Conservation (phyloP, 805 yeast species). For the Ogataea allantospora region DNA sequence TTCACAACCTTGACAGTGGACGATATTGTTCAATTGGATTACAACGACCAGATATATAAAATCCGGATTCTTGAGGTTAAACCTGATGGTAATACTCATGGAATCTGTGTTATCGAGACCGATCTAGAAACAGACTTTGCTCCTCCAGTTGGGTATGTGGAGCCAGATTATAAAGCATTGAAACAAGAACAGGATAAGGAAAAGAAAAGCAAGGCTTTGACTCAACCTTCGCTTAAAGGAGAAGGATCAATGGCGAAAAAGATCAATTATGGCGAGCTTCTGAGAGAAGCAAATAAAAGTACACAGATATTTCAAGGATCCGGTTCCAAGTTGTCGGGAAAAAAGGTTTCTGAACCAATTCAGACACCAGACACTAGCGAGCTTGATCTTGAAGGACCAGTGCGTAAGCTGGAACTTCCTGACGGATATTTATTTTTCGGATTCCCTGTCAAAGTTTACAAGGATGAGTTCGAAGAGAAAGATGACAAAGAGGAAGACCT, state of each 20-base stretch:
- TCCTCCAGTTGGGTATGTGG: constrained; percentile 97
- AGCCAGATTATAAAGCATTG: constrained; percentile 62
- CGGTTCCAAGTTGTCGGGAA: constrained; percentile 74
- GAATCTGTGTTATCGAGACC: constrained; percentile 94
- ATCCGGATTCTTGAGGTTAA: constrained; percentile 85
- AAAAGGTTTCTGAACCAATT: constrained; percentile 28
- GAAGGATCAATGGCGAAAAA: constrained; percentile 74
- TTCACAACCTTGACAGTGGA: constrained; percentile 83
- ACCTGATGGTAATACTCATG: constrained; percentile 62
- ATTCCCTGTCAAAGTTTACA: constrained; percentile 65
- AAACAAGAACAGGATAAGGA: constrained; percentile 40
- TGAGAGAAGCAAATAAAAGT: constrained; percentile 40
- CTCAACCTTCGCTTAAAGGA: constrained; percentile 36
- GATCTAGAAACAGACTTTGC: constrained; percentile 97
- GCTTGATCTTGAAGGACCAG: constrained; percentile 55
- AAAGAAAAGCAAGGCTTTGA: constrained; percentile 38
- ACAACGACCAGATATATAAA: constrained; percentile 74
- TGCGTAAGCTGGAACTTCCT: constrained; percentile 72
- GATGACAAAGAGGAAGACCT: constrained; percentile 15
- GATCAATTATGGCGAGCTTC: constrained; percentile 61
- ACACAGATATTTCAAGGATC: constrained; percentile 48
- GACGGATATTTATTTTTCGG: constrained; percentile 92
- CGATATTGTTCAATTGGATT: constrained; percentile 81
- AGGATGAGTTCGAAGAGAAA: constrained; percentile 36
- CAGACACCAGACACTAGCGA: constrained; percentile 21